Conservation (phyloP, 129 eudicot genomes). For the Pulicaria dysenterica region DNA sequence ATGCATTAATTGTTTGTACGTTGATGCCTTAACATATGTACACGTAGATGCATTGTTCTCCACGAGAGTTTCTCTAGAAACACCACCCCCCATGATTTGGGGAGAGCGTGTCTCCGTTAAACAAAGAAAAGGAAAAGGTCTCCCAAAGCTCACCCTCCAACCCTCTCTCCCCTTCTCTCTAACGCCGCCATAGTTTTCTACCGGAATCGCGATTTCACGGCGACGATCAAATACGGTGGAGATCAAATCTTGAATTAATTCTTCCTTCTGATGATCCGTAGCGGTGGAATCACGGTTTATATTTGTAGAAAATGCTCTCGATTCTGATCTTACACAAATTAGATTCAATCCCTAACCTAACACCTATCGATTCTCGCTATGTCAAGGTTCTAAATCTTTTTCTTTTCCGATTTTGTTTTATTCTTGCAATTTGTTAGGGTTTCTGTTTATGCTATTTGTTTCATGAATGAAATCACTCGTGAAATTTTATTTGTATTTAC, state of each 20-base stretch:
- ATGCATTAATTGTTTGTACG: slow-evolving; percentile 21
- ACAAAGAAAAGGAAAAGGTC: slow-evolving; percentile 17
- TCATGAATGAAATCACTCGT: slow-evolving; percentile 1
- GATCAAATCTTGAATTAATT: neutral
- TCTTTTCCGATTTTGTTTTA: neutral
- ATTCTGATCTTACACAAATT: slow-evolving; percentile 35
- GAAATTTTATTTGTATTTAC: neutral
- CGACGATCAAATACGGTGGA: slow-evolving; percentile 18
- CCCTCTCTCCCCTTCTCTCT: slow-evolving; percentile 8
- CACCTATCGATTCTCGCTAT: slow-evolving; percentile 40
- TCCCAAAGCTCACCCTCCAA: slow-evolving; percentile 6
- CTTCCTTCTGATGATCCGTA: slow-evolving; percentile 25
- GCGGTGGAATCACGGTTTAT: slow-evolving; percentile 27
- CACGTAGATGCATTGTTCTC: slow-evolving; percentile 32
- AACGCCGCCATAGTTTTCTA: slow-evolving; percentile 38
- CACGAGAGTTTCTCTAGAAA: slow-evolving; percentile 19
- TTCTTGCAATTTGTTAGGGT: neutral
- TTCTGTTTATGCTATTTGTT: slow-evolving; percentile 9
- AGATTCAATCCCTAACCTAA: slow-evolving; percentile 13
- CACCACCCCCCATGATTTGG: slow-evolving; percentile 12
- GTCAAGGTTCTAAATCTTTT: slow-evolving; percentile 51
- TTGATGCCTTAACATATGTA: slow-evolving; percentile 31
- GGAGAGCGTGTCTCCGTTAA: slow-evolving; percentile 1
- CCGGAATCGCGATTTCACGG: slow-evolving; percentile 19
- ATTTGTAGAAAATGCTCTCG: slow-evolving; percentile 54